Evolutionary conservation across 257 asterid species (phyloP), one percentile per base, ranked within the genome.

Genomic region (Henckelia pumila): DNA sequence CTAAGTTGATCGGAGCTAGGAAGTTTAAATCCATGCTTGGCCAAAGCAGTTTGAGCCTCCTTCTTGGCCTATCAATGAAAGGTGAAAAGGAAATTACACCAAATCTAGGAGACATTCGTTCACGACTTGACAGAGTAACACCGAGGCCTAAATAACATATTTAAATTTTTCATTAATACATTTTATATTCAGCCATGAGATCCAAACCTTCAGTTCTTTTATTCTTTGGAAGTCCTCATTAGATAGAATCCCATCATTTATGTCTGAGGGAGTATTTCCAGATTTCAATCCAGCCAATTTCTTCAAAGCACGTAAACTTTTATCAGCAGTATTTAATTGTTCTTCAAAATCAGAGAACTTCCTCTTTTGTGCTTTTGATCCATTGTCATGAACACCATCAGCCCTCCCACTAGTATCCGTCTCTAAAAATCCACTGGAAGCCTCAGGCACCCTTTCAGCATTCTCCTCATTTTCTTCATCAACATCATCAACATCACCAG

Each of bases 161-260:
- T 50, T 37, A 23, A 35, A 66, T 57, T 7, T 30, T 37, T 20
- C 60, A 33, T 6, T 20, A 63, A 33, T 6, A 66, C 47, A 35
- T 35, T 35, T 16, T 35, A 8, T 16, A 1, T 35, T 10, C 47
- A 10, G 47, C 14, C 8, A 8, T 30, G 74, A 61, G 50, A 64
- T 61, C 63, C 80, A 73, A 67, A 93, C 99, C 97, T 82, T 82
- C 52, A 85, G 86, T 80, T 88, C 95, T 84, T 75, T 91, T 75
- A 94, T 88, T 79, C 86, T 79, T 81, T 78, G 88, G 88, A 91
- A 94, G 80, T 88, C 97, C 84, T 94, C 96, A 17, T 91, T 91
- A 29, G 97, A 94, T 52, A 90, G 92, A 76, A 93, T 85, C 28
- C 95, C 97, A 66, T 90, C 97, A 32, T 73, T 56, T 53, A 77